phyloP scores from a whole-genome alignment of 2,329 filamentous ascomycete species.

The Penicillium janthinellum region DNA sequence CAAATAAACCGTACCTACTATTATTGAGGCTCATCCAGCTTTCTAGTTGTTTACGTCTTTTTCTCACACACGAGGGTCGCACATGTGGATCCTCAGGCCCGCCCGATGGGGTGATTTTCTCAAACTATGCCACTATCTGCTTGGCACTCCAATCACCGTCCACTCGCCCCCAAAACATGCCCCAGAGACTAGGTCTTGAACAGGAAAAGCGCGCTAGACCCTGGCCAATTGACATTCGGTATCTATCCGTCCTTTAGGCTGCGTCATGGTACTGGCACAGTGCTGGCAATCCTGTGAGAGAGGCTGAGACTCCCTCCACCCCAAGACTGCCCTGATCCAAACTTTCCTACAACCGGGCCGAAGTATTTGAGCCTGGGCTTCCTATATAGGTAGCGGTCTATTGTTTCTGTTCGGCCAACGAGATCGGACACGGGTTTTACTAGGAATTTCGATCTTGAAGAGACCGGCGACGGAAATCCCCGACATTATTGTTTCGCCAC shows the following conservation, averaged over 20 bases:
- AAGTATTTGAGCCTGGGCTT: background rate
- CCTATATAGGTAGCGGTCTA: background rate
- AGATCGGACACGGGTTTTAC: background rate
- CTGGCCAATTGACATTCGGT: background rate
- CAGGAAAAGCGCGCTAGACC: conserved; percentile 1
- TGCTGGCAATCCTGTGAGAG: background rate
- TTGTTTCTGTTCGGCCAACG: background rate
- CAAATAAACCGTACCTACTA: background rate
- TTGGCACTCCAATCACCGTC: conserved; percentile 9
- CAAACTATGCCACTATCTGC: conserved; percentile 8
- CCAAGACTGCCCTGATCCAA: background rate
- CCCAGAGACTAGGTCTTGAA: background rate
- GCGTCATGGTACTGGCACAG: background rate
- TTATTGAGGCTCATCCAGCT: background rate
- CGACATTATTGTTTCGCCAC: background rate
- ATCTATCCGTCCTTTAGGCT: background rate
- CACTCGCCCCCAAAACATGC: conserved; percentile 9
- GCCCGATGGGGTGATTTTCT: background rate
- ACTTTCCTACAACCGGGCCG: background rate
- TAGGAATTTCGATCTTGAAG: background rate
- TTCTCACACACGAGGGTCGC: background rate
- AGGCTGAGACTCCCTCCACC: background rate
- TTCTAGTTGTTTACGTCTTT: background rate
- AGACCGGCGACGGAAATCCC: background rate
- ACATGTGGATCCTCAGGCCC: background rate